These are phyloP conservation scores for Alternaria consortialis DNA, from an alignment of 2,329 filamentous ascomycete species.

Conservation along the genomic window DNA sequence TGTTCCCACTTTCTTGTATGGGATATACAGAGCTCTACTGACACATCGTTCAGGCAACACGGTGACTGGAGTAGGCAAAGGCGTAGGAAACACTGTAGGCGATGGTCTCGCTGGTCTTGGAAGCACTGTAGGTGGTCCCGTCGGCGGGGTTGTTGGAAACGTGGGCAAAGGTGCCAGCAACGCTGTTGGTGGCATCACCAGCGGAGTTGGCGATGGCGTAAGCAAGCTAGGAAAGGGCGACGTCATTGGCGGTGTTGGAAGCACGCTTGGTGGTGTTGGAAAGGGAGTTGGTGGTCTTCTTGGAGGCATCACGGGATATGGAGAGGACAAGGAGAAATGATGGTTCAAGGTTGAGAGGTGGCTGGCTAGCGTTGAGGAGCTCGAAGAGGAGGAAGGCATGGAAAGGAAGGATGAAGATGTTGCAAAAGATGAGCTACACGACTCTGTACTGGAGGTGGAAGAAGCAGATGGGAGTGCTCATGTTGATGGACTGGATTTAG, in stretches of 20 bases:
- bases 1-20: background rate
- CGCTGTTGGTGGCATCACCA: constrained; percentile 53
- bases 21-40: background rate
- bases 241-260: constrained; percentile 55
- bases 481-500: background rate
- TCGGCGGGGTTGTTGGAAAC: constrained; percentile 54
- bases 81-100: constrained; percentile 46
- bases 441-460: background rate
- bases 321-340: constrained; percentile 32
- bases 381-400: background rate
- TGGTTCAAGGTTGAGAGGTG: constrained; percentile 25
- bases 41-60: constrained; percentile 43
- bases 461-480: background rate
- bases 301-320: constrained; percentile 41
- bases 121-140: constrained; percentile 49
- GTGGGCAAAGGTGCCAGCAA: constrained; percentile 55
- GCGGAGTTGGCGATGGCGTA: constrained; percentile 57
- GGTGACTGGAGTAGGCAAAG: constrained; percentile 47
- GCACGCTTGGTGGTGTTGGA: constrained; percentile 53
- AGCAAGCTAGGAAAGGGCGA: constrained; percentile 57
- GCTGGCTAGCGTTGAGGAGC: constrained; percentile 10
- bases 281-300: constrained; percentile 50
- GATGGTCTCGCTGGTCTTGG: constrained; percentile 52
- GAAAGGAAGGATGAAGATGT: background rate
- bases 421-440: background rate